phyloP scores from a whole-genome alignment of 1,139 yeast genomes.

The Suhomyces anneliseae region DNA sequence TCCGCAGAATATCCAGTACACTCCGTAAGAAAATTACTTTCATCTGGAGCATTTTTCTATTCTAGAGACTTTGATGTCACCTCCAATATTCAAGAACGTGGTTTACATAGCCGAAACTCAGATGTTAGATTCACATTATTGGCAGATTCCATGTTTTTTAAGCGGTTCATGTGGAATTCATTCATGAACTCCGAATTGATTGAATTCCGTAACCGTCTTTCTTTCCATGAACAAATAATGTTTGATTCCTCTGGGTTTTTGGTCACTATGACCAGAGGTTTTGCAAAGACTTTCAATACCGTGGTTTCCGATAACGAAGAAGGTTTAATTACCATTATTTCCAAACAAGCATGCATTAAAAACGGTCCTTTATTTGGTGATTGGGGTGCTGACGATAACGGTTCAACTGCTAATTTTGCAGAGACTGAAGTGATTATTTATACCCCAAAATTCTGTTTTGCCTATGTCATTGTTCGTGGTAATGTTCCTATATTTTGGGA shows the following conservation, averaged over 20 bases:
- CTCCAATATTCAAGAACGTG: conserved; percentile 59
- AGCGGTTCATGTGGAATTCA: conserved; percentile 65
- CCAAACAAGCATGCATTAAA: conserved; percentile 64
- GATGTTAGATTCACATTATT: conserved; percentile 30
- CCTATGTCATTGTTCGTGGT: conserved; percentile 63
- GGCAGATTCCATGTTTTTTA: conserved; percentile 50
- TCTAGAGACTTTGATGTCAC: conserved; percentile 68
- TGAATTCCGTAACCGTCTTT: conserved; percentile 57
- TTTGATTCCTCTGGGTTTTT: conserved; percentile 62
- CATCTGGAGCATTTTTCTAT: conserved; percentile 66
- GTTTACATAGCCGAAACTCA: conserved; percentile 25
- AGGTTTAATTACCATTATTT: conserved; percentile 58
- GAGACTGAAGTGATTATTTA: conserved; percentile 67
- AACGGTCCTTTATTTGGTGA: conserved; percentile 64
- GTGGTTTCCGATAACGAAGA: conserved; percentile 32
- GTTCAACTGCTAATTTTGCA: conserved; percentile 62
- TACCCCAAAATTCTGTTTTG: conserved; percentile 50
- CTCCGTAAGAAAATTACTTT: conserved; percentile 54
- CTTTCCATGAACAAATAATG: conserved; percentile 44
- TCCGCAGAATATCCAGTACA: conserved; percentile 57
- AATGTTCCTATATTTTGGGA: conserved; percentile 71
- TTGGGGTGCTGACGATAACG: conserved; percentile 72
- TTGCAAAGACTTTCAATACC: conserved; percentile 59
- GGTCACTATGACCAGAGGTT: conserved; percentile 64
- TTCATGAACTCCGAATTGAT: conserved; percentile 58